phyloP scores from a whole-genome alignment of 2,329 filamentous ascomycete species.

The Aureobasidium sp. region DNA sequence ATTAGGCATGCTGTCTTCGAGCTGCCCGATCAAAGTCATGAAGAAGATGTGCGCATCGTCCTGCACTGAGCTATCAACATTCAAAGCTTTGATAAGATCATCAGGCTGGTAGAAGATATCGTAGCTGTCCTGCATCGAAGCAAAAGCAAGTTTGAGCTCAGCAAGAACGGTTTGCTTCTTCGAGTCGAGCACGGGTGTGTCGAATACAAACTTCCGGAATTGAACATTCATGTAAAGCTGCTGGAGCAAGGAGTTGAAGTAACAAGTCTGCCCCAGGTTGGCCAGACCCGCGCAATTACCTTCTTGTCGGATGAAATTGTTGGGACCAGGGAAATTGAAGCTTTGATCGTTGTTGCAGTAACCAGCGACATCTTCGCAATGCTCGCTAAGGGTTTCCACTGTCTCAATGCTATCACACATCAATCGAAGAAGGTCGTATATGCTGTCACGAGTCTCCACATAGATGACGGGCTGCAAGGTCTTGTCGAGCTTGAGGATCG shows the following conservation, averaged over 20 bases:
- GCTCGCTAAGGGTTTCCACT: constrained; percentile 13
- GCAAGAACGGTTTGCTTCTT: constrained; percentile 60
- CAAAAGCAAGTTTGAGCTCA: constrained; percentile 75
- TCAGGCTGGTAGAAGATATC: constrained; percentile 65
- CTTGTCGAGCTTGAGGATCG: background rate
- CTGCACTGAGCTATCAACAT: constrained; percentile 79
- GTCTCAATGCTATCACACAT: constrained; percentile 22
- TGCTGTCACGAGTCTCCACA: constrained; percentile 25
- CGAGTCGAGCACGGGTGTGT: constrained; percentile 38
- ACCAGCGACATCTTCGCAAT: constrained; percentile 12
- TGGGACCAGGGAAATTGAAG: background rate
- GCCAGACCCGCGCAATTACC: constrained; percentile 79
- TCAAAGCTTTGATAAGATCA: constrained; percentile 63
- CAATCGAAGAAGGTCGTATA: constrained; percentile 28
- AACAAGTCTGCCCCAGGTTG: constrained; percentile 94
- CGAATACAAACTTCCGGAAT: constrained; percentile 78
- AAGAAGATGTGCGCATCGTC: constrained; percentile 99
- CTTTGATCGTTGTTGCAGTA: background rate
- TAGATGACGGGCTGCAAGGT: constrained; percentile 17
- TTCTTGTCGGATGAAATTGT: constrained; percentile 54
- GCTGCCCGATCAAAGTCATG: constrained; percentile 83
- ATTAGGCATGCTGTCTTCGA: constrained; percentile 70
- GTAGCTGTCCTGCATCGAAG: constrained; percentile 74
- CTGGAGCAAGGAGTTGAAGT: constrained; percentile 87
- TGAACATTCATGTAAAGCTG: constrained; percentile 93